Percentiles rank a stretch among this genome's conserved stretches.
Evolutionary conservation across 1,139 yeast genomes (phyloP).

Genomic region (Chernovozyma sophiae-reginae): DNA sequence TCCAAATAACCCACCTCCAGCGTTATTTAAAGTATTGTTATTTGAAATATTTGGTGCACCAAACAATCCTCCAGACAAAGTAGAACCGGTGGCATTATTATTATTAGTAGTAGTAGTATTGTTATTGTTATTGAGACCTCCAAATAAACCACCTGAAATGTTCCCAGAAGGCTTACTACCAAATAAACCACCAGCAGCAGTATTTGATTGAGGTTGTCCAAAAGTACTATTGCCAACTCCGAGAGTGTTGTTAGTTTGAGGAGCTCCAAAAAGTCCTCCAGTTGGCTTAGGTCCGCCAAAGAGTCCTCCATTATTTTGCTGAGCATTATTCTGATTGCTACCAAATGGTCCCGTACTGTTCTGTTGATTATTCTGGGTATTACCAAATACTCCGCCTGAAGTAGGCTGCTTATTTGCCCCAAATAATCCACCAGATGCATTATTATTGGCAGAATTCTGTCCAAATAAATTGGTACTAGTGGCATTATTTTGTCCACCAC

Average conservation of each 20-base stretch:
- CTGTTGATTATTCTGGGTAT: constrained; percentile 9
- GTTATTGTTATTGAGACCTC: constrained; percentile 12
- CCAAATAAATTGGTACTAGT: constrained; percentile 1
- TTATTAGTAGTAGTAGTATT: constrained; percentile 11
- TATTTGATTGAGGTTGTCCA: constrained; percentile 11
- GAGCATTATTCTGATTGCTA: constrained; percentile 6
- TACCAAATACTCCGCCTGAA: constrained; percentile 15
- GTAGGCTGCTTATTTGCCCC: constrained; percentile 17
- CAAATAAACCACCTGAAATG: constrained; percentile 15
- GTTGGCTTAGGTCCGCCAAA: constrained; percentile 2
- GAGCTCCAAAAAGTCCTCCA: constrained; percentile 8
- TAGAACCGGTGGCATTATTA: constrained; percentile 8
- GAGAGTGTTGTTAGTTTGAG: constrained; percentile 3
- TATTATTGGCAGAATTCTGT: constrained; percentile 6
- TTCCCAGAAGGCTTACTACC: constrained; percentile 17
- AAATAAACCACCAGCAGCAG: constrained; percentile 27
- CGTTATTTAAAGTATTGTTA: constrained; percentile 12
- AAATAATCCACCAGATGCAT: constrained; percentile 15
- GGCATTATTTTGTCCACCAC: constrained; percentile 21
- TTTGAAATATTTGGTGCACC: constrained; percentile 12
- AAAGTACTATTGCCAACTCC: constrained; percentile 14
- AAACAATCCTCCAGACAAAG: constrained; percentile 19
- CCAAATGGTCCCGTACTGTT: constrained; percentile 23
- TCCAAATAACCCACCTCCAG: constrained; percentile 25
- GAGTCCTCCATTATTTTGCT: neutral